These are phyloP conservation scores for Paramarasmius palmivorus DNA, from an alignment of 1,284 basidiomycete genomes.

Conservation along the genomic window DNA sequence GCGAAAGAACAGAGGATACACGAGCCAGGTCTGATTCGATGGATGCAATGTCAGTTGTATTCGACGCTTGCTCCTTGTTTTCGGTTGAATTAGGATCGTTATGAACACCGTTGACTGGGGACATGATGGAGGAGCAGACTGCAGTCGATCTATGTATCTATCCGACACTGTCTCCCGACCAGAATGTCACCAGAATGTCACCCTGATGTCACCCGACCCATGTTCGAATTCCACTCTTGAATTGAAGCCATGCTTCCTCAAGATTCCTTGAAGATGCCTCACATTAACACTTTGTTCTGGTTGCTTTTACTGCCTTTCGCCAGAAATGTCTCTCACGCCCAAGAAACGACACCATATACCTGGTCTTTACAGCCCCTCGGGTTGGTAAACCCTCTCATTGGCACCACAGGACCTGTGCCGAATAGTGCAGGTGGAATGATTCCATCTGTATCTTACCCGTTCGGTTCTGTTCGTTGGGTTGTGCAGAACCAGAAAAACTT, in stretches of 20 bases:
- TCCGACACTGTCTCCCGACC: too few relatives aligned
- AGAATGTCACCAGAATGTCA: too few relatives aligned
- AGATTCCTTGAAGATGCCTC: too few relatives aligned
- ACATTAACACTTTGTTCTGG: too few relatives aligned
- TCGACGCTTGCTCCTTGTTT: background rate
- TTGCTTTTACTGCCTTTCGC: too few relatives aligned
- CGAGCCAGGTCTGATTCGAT: conserved; percentile 5
- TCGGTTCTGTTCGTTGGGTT: conserved; percentile 83
- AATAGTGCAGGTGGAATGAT: conserved; percentile 66
- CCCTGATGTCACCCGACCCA: background rate
- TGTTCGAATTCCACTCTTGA: background rate
- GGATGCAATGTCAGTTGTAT: conserved; percentile 1
- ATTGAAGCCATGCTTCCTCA: background rate
- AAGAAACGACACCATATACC: too few relatives aligned
- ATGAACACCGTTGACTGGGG: background rate
- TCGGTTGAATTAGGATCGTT: background rate
- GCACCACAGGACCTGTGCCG: conserved; percentile 70
- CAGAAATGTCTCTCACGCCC: too few relatives aligned
- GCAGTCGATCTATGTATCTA: too few relatives aligned
- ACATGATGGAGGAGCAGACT: too few relatives aligned
- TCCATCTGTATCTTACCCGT: conserved; percentile 69
- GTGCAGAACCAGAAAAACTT: conserved; percentile 72
- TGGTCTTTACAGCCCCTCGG: too few relatives aligned
- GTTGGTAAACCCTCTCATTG: conserved; percentile 49
- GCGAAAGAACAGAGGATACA: conserved; percentile 4